Evolutionary conservation across 2,329 filamentous ascomycete species (phyloP).

Genomic region (Aspergillus candidus): DNA sequence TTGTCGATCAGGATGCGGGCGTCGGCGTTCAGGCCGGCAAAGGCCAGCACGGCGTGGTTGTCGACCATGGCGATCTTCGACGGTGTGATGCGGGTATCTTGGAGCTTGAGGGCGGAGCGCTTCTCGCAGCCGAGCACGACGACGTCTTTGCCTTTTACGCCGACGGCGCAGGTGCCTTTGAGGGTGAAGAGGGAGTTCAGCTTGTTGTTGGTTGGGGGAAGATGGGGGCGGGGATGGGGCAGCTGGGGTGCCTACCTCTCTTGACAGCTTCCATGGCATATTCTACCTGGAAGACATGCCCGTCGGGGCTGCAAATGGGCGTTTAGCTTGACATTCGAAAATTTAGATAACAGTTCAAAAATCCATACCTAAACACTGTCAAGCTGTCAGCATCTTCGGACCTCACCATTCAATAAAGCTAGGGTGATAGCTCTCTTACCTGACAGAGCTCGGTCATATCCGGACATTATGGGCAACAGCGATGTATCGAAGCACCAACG

Average conservation of each 20-base stretch:
- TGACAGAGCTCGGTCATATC: slow-evolving; percentile 98
- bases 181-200: slow-evolving; percentile 8
- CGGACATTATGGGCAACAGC: slow-evolving; percentile 57
- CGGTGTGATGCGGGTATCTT: slow-evolving; percentile 97
- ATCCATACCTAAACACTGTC: slow-evolving; percentile 71
- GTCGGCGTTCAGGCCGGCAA: slow-evolving; percentile 95
- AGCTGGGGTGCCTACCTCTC: slow-evolving; percentile 58
- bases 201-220: slow-evolving; percentile 14
- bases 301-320: slow-evolving; percentile 73
- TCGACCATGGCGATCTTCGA: slow-evolving; percentile 98
- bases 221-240: slow-evolving; percentile 8
- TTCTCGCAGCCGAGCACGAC: slow-evolving; percentile 98
- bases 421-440: slow-evolving; percentile 56
- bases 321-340: slow-evolving; percentile 32
- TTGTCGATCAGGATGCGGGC: slow-evolving; percentile 98
- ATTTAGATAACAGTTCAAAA: not conserved
- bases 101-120: slow-evolving; percentile 97
- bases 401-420: slow-evolving; percentile 1
- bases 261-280: slow-evolving; percentile 99
- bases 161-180: slow-evolving; percentile 90
- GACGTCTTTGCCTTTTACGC: slow-evolving; percentile 89
- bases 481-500: not conserved
- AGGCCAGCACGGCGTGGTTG: slow-evolving; percentile 92
- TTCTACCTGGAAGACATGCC: slow-evolving; percentile 99
- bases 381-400: slow-evolving; percentile 34